Conservation (phyloP, 805 yeast species). For the Clavispora vitiphila region DNA sequence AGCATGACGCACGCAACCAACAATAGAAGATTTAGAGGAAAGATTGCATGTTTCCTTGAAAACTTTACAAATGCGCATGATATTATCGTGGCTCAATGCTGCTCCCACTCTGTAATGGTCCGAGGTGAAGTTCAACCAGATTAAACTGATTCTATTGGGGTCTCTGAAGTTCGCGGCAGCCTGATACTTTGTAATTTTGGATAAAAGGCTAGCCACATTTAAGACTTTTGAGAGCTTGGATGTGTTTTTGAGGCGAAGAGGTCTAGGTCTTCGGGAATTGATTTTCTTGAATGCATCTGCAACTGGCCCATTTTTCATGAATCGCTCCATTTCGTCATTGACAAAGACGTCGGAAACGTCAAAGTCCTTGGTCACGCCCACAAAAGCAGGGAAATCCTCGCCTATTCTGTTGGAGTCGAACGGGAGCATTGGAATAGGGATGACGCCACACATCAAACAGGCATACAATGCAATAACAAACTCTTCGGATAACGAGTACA, state of each 20-base stretch:
- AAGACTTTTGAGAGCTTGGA: constrained; percentile 46
- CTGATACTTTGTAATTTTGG: constrained; percentile 41
- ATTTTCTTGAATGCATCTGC: constrained; percentile 52
- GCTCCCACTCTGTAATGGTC: constrained; percentile 66
- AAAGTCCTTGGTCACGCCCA: constrained; percentile 63
- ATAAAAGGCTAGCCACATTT: constrained; percentile 35
- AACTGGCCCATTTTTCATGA: constrained; percentile 64
- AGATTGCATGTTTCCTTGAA: constrained; percentile 90
- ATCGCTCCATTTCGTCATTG: constrained; percentile 68
- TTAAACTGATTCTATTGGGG: constrained; percentile 45
- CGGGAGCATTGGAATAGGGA: constrained; percentile 74
- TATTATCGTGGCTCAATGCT: constrained; percentile 51
- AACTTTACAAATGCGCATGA: constrained; percentile 78
- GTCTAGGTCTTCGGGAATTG: constrained; percentile 24
- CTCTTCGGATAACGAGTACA: constrained; percentile 86
- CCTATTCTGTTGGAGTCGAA: constrained; percentile 59
- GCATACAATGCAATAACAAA: constrained; percentile 80
- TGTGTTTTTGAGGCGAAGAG: constrained; percentile 63
- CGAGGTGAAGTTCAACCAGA: constrained; percentile 68
- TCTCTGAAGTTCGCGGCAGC: constrained; percentile 34
- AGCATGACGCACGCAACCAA: constrained; percentile 84
- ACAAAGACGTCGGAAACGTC: constrained; percentile 69
- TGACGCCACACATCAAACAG: constrained; percentile 73
- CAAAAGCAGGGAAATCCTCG: constrained; percentile 69
- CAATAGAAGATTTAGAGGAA: constrained; percentile 61